Percentiles rank a stretch among this genome's conserved stretches.
phyloP scores from a whole-genome alignment of 2,329 filamentous ascomycete species.

The Apiospora arundinis region DNA sequence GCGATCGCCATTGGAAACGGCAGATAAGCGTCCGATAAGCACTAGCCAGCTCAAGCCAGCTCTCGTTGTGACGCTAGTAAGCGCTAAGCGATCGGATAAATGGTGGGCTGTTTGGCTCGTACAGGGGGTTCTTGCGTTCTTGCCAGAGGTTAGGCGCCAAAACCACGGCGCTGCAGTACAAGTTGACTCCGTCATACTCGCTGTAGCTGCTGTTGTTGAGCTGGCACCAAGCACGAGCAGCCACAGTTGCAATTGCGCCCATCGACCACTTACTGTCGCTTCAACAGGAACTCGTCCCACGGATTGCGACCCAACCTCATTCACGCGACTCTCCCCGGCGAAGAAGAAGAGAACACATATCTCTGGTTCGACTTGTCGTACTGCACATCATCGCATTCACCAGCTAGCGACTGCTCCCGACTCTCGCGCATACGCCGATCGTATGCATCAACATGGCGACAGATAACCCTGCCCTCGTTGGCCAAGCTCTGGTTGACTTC shows the following conservation, averaged over 20 bases:
- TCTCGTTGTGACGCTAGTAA: neutral
- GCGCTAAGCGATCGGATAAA: conserved; percentile 16
- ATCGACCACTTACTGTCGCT: neutral
- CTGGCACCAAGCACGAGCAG: conserved; percentile 7
- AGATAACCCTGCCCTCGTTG: conserved; percentile 45
- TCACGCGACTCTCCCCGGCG: neutral
- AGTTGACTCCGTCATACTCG: conserved; percentile 5
- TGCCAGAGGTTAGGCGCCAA: neutral
- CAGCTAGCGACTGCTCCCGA: neutral
- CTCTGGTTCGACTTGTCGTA: neutral
- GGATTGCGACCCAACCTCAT: neutral
- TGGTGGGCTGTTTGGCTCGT: neutral
- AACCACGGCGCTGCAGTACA: neutral
- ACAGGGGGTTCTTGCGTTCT: neutral
- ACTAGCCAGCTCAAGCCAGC: conserved; percentile 7
- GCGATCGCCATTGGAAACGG: neutral
- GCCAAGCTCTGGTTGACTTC: conserved; percentile 69
- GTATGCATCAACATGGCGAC: conserved; percentile 36
- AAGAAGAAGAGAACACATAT: neutral
- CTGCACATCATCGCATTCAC: neutral
- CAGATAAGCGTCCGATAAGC: conserved; percentile 14
- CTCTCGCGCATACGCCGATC: neutral
- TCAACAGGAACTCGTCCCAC: neutral
- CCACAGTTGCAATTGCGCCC: conserved; percentile 16
- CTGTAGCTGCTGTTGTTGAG: neutral